These are phyloP conservation scores for Syzygium syzygioides DNA, from an alignment of 441 rosid species.

Conservation along the genomic window DNA sequence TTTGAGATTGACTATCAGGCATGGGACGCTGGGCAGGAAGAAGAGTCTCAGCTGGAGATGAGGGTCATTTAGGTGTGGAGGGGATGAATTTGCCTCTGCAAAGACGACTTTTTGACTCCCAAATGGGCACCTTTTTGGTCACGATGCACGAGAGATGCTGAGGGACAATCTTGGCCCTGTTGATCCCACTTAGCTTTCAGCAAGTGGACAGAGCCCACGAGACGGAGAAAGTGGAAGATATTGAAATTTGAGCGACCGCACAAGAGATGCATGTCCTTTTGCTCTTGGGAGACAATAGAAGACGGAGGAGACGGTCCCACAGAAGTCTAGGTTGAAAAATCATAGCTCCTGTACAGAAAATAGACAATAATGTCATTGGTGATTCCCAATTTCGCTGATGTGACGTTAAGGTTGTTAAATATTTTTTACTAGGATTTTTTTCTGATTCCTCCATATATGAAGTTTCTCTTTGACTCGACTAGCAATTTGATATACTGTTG, in stretches of 20 bases:
- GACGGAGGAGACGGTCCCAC: background rate
- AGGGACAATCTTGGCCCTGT: background rate
- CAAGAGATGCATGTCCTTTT: background rate
- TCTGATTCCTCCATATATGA: background rate
- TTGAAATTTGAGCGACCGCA: background rate
- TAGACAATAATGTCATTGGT: background rate
- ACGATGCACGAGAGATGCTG: no score
- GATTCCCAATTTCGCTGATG: background rate
- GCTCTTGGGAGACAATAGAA: background rate
- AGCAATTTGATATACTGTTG: background rate
- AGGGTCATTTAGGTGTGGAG: background rate
- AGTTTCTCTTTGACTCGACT: background rate
- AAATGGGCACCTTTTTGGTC: background rate
- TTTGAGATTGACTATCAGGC: background rate
- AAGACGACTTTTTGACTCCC: background rate
- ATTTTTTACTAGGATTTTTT: background rate
- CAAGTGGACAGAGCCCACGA: background rate
- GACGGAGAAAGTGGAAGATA: background rate
- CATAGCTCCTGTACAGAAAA: background rate
- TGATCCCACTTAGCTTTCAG: background rate
- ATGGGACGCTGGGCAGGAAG: background rate
- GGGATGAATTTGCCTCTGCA: background rate
- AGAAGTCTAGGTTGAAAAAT: background rate
- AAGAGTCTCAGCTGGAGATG: background rate
- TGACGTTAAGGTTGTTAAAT: background rate